phyloP scores from a whole-genome alignment of 345 rosid species.

The Boechera retrofracta region DNA sequence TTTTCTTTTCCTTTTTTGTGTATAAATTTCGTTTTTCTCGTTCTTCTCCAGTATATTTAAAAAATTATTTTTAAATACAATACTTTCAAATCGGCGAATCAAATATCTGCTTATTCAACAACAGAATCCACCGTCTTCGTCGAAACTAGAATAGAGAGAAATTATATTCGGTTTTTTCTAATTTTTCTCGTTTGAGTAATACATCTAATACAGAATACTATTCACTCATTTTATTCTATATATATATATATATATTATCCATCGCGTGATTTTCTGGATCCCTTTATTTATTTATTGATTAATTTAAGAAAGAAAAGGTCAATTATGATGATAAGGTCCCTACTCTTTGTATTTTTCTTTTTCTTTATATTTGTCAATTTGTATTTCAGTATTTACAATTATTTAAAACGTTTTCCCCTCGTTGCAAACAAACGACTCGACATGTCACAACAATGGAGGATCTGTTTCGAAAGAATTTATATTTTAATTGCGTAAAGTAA shows the following conservation, averaged over 20 bases:
- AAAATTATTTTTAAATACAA: not conserved
- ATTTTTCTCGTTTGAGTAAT: not conserved
- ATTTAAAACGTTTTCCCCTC: not conserved
- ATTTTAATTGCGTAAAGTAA: not conserved
- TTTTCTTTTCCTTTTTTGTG: not conserved
- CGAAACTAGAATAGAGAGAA: not conserved
- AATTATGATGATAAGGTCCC: not conserved
- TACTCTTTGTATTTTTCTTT: conserved; percentile 3
- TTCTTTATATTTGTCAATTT: too few relatives aligned
- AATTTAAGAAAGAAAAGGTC: not conserved
- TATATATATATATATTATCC: not conserved
- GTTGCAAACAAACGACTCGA: conserved; percentile 18
- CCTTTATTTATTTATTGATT: not conserved
- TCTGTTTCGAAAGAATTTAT: not conserved
- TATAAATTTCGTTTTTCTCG: not conserved
- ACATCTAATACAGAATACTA: not conserved
- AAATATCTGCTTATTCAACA: conserved; percentile 27
- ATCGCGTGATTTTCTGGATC: not conserved
- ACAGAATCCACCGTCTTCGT: conserved; percentile 42
- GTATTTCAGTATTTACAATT: not conserved
- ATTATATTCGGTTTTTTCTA: not conserved
- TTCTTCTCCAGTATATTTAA: not conserved
- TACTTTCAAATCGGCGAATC: conserved; percentile 5
- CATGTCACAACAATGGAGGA: conserved; percentile 28
- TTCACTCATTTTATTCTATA: not conserved